Evolutionary conservation across 1,284 basidiomycete genomes (phyloP).

Genomic region (Ceratobasidium sp.): DNA sequence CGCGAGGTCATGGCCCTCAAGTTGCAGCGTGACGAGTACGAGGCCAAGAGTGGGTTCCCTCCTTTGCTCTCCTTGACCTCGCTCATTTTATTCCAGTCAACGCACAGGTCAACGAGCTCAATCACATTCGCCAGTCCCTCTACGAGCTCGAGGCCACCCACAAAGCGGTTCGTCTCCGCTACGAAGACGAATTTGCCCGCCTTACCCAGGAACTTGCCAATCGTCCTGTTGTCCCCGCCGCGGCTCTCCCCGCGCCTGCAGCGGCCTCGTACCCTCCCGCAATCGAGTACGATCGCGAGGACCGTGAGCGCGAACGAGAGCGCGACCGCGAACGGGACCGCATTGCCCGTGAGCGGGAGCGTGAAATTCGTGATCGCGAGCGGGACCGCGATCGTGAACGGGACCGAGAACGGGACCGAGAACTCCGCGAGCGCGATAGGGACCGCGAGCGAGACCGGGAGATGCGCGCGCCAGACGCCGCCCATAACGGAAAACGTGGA

Average conservation of each 20-base stretch:
- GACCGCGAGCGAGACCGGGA: slow-evolving; percentile 48
- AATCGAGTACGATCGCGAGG: slow-evolving; percentile 43
- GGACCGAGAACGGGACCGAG: slow-evolving; percentile 53
- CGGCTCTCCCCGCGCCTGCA: slow-evolving; percentile 1
- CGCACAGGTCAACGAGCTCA: slow-evolving; percentile 78
- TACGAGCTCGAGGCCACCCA: slow-evolving; percentile 85
- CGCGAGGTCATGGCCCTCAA: slow-evolving; percentile 79
- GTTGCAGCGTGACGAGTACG: slow-evolving; percentile 89
- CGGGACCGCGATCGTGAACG: slow-evolving; percentile 50
- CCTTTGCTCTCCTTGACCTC: slow-evolving; percentile 17
- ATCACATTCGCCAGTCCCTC: slow-evolving; percentile 78
- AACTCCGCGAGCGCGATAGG: slow-evolving; percentile 49
- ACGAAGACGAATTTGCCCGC: slow-evolving; percentile 79
- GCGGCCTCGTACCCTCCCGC: slow-evolving; percentile 29
- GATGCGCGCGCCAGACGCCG: slow-evolving; percentile 40
- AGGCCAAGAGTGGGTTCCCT: slow-evolving; percentile 78
- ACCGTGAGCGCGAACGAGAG: slow-evolving; percentile 51
- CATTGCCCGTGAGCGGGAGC: slow-evolving; percentile 44
- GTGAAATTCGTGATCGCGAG: slow-evolving; percentile 50
- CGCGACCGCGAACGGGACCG: slow-evolving; percentile 43
- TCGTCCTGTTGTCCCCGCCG: slow-evolving; percentile 13
- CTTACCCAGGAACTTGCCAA: slow-evolving; percentile 74
- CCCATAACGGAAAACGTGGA: slow-evolving; percentile 42
- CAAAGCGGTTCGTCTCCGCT: slow-evolving; percentile 76
- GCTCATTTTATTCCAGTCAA: slow-evolving; percentile 63